Base-by-base conservation (phyloP, 257 asterid species). In the Solanum etuberosum region DNA sequence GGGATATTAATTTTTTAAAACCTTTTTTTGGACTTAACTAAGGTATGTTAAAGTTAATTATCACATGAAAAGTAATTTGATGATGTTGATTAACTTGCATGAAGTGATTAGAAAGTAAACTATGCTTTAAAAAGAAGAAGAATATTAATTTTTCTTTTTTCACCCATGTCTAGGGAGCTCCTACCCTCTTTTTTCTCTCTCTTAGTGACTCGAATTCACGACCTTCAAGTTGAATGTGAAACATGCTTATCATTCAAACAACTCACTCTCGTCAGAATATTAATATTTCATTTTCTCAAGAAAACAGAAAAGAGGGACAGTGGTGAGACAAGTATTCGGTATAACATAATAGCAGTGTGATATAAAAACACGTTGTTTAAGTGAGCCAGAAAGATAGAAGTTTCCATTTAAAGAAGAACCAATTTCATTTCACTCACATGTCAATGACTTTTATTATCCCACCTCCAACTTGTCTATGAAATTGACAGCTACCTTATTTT, bases 401-500 rank as follows among this genome's bases (percentile, higher is more conserved):
- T 25, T 67, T 90, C 90, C 92, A 90, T 90, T 84, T 83, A 35
- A 51, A 38, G 90, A 94, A 84, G 85, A 92, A 90, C 91, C 92
- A 89, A 89, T 83, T 65, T 91, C 40, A 81, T 88, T 59, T 90
- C 84, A 31, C 88, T 91, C 98, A 93, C 97, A 91, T 95, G 97
- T 86, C 89, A 87, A 87, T 70, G 77, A 87, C 83, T 85, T 85
- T 89, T 91, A 89, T 88, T 91, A 91, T 65, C 42, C 38, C 65
- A 90, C 82, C 90, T 90, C 94, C 94, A 85, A 92, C 74, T 90
- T 92, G 94, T 90, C 74, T 89, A 51, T 91, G 96, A 94, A 91
- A 59, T 91, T 5, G 96, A 94, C 96, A 90, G 59, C 90, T 90
- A 87, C 93, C 97, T 40, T 87, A 88, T 77, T 90, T 88, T 88